These are phyloP conservation scores for Neonectria sp. DNA, from an alignment of 2,329 filamentous ascomycete genomes.

Conservation along the genomic window DNA sequence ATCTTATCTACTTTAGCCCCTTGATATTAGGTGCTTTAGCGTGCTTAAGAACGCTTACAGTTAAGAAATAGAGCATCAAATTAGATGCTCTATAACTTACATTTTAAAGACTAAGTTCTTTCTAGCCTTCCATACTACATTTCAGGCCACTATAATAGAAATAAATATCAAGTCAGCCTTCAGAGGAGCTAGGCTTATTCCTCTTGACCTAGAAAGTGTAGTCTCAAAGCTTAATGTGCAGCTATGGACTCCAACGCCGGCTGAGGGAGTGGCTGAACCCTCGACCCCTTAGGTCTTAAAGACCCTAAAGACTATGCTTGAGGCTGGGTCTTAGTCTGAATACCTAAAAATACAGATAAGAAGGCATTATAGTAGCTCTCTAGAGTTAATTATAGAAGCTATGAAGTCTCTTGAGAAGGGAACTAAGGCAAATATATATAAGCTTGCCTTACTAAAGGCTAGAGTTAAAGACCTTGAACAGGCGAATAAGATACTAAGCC, in stretches of 20 bases:
- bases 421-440: slow-evolving; percentile 8
- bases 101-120: too few relatives aligned
- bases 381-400: slow-evolving; percentile 10
- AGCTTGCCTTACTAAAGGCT: slow-evolving; percentile 10
- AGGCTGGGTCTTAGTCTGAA: too few relatives aligned
- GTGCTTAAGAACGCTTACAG: slow-evolving; percentile 1
- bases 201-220: slow-evolving; percentile 38
- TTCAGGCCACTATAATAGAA: slow-evolving; percentile 1
- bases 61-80: background rate
- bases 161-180: slow-evolving; percentile 11
- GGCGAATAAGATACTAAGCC: slow-evolving; percentile 19
- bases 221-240: slow-evolving; percentile 43
- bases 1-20: slow-evolving; percentile 1
- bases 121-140: slow-evolving; percentile 9
- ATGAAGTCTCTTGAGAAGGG: slow-evolving; percentile 16
- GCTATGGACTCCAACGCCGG: background rate
- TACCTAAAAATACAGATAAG: too few relatives aligned
- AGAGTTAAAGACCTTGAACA: slow-evolving; percentile 8
- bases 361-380: too few relatives aligned
- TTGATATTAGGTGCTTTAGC: slow-evolving; percentile 4
- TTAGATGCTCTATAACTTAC: too few relatives aligned
- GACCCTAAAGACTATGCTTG: too few relatives aligned
- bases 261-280: background rate
- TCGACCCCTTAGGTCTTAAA: background rate
- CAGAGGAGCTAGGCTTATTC: slow-evolving; percentile 11